Evolutionary conservation across 1,284 basidiomycete species (phyloP).

Genomic region (Neonothopanus nambi): DNA sequence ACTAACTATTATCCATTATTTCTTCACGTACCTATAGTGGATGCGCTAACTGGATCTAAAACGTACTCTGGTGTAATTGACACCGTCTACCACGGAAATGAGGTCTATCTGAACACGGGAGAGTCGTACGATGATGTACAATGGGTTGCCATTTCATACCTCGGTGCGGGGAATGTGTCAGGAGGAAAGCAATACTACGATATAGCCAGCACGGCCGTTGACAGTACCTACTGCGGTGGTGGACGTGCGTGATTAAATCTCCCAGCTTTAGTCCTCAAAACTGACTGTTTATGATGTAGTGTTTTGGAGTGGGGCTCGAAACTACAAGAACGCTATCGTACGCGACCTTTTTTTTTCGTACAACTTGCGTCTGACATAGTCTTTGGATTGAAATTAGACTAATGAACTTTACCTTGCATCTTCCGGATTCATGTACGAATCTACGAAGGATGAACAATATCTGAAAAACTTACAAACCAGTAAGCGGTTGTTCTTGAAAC

Average conservation of each 20-base stretch:
- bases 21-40: constrained; percentile 16
- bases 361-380: background rate
- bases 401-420: constrained; percentile 23
- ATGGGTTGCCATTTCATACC: constrained; percentile 24
- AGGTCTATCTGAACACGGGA: constrained; percentile 20
- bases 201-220: constrained; percentile 16
- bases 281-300: constrained; percentile 10
- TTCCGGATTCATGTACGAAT: constrained; percentile 23
- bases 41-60: constrained; percentile 15
- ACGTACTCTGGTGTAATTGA: constrained; percentile 20
- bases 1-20: background rate
- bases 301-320: constrained; percentile 21
- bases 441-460: constrained; percentile 19
- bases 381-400: constrained; percentile 16
- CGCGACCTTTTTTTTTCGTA: background rate
- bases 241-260: constrained; percentile 11
- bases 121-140: constrained; percentile 24
- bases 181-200: constrained; percentile 22
- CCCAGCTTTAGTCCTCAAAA: no score
- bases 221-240: constrained; percentile 16
- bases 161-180: constrained; percentile 17
- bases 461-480: constrained; percentile 18
- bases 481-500: background rate
- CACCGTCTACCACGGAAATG: constrained; percentile 20
- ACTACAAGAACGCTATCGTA: constrained; percentile 25